These are phyloP conservation scores for Apophysomyces elegans DNA, from an alignment of 371 early-diverging fungal species.

Conservation along the genomic window DNA sequence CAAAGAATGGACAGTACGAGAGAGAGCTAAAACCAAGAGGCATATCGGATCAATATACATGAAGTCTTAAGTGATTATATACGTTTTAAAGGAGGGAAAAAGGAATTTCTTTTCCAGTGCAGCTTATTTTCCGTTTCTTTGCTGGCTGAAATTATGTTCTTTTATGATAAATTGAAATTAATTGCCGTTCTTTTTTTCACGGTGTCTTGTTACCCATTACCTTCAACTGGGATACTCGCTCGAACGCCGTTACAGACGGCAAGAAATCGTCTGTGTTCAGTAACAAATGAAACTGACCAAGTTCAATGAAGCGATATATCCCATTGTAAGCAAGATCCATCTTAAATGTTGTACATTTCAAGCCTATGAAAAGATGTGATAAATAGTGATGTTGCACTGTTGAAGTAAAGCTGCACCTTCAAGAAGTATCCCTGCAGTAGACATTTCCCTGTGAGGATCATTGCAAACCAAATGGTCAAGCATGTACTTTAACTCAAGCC, in stretches of 20 bases:
- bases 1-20: too few relatives aligned
- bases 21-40: too few relatives aligned
- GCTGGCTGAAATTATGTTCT: not conserved
- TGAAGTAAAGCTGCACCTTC: not conserved
- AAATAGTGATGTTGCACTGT: not conserved
- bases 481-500: slow-evolving; percentile 4
- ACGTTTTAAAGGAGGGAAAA: not conserved
- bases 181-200: not conserved
- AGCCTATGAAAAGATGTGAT: slow-evolving; percentile 1
- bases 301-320: slow-evolving; percentile 7
- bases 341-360: slow-evolving; percentile 10
- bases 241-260: not conserved
- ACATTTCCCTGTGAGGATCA: slow-evolving; percentile 8
- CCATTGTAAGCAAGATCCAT: slow-evolving; percentile 13
- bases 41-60: too few relatives aligned
- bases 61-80: not conserved
- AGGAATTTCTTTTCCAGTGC: not conserved
- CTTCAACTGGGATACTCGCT: not conserved
- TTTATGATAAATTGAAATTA: not conserved
- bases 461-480: slow-evolving; percentile 7
- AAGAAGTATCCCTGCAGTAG: not conserved
- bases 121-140: not conserved
- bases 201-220: not conserved
- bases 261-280: not conserved
- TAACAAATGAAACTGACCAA: not conserved